A percentile compares a stretch with the other conserved stretches of the same genome.
These are phyloP conservation scores for Geotrichum aggregatum DNA, from an alignment of 1,139 yeast genomes.

Conservation along the genomic window DNA sequence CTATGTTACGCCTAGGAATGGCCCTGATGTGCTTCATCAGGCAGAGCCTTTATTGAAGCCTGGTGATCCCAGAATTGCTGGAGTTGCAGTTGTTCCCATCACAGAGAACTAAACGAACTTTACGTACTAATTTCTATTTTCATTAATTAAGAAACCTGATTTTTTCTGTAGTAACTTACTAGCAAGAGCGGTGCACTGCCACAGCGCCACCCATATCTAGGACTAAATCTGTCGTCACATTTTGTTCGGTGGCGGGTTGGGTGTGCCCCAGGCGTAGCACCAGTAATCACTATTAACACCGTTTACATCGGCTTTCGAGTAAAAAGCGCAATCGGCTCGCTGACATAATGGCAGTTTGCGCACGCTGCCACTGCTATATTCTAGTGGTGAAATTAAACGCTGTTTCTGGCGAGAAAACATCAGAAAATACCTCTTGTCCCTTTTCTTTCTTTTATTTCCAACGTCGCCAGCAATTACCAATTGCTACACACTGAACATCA, in stretches of 20 bases:
- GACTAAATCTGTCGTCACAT: not conserved
- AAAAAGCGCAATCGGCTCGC: not conserved
- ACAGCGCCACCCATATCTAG: not conserved
- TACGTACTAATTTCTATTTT: too few species aligned
- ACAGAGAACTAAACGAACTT: conserved; percentile 5
- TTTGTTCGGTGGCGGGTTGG: not conserved
- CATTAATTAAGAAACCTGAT: not conserved
- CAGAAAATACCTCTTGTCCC: not conserved
- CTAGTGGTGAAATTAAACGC: not conserved
- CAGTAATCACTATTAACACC: too few species aligned
- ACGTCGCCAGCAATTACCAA: not conserved
- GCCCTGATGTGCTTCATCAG: not conserved
- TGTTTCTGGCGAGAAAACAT: not conserved
- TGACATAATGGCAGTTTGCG: not conserved
- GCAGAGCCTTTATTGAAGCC: conserved; percentile 11
- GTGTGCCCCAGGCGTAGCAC: too few species aligned
- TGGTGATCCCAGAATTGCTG: conserved; percentile 18
- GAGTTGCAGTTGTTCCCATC: conserved; percentile 17
- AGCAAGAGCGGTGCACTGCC: not conserved
- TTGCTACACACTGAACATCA: too few species aligned
- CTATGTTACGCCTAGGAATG: conserved; percentile 12
- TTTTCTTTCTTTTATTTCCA: not conserved
- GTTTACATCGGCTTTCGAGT: not conserved
- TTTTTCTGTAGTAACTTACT: not conserved
- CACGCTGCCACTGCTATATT: not conserved